A percentile compares a stretch with the other conserved stretches of the same genome.
These are phyloP conservation scores for Metschnikowia vanudenii DNA, from an alignment of 805 yeast genomes.

Conservation along the genomic window DNA sequence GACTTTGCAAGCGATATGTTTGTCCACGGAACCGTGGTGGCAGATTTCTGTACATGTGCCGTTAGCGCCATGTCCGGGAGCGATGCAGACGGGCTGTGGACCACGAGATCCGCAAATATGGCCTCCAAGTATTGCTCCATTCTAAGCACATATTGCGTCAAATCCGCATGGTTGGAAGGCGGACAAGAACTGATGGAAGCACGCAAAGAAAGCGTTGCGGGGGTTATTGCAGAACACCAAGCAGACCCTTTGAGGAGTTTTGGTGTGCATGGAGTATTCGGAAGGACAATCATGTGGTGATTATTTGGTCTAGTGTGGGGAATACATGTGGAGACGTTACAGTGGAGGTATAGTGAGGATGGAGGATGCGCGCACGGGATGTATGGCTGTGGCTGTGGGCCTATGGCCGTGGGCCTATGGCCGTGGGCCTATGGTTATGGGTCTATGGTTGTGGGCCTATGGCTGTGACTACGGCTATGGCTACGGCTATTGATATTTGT, in stretches of 20 bases:
- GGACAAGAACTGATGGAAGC: conserved; percentile 16
- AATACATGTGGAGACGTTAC: no score
- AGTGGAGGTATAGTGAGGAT: no score
- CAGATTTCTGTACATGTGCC: conserved; percentile 1
- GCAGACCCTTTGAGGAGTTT: conserved; percentile 1
- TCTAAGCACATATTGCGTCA: conserved; percentile 30
- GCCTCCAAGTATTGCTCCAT: conserved; percentile 37
- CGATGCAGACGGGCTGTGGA: neutral
- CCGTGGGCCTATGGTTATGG: no score
- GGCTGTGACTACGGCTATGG: no score
- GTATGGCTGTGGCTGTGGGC: no score
- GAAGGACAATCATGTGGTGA: conserved; percentile 30
- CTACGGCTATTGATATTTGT: no score
- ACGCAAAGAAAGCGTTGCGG: conserved; percentile 19
- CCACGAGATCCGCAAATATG: conserved; percentile 18
- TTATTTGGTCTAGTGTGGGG: neutral
- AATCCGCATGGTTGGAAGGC: conserved; percentile 22
- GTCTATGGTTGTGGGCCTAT: no score
- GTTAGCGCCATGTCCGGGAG: neutral
- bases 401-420: no score
- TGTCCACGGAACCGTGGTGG: conserved; percentile 11
- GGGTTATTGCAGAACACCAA: neutral
- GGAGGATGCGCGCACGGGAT: no score
- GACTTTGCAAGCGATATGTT: neutral
- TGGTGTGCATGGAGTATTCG: conserved; percentile 35